Percentiles rank a stretch among this genome's conserved stretches.
phyloP scores from a whole-genome alignment of 176 grass and related monocot genomes.

The Avena sativa region DNA sequence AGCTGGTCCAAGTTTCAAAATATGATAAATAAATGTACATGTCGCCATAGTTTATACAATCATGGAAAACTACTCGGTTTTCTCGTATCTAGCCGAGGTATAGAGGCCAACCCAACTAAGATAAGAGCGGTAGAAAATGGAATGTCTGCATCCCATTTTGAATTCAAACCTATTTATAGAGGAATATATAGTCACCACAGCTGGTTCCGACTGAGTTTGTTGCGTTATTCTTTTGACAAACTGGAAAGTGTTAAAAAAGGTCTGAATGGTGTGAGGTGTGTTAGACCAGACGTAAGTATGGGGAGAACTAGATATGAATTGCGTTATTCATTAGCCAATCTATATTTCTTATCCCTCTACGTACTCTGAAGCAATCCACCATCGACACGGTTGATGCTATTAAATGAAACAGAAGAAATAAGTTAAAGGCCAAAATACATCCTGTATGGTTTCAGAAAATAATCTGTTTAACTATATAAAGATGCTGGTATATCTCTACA shows the following conservation, averaged over 20 bases:
- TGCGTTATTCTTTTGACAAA: background rate
- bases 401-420: conserved; percentile 17
- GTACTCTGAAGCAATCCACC: conserved; percentile 28
- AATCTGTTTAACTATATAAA: background rate
- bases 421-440: background rate
- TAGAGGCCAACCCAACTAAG: no score
- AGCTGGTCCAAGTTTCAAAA: no score
- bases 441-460: background rate
- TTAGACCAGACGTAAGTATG: conserved; percentile 14
- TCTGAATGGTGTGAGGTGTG: background rate
- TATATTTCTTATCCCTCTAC: conserved; percentile 1
- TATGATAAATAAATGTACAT: no score
- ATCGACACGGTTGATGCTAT: background rate
- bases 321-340: conserved; percentile 2
- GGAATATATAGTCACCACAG: background rate
- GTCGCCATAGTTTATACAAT: no score
- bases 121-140: no score
- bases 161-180: background rate
- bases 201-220: conserved; percentile 1
- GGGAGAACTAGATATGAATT: background rate
- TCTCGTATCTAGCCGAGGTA: no score
- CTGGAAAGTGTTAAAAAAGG: background rate
- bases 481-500: background rate
- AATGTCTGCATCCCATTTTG: no score
- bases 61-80: no score